Conservation (phyloP, 495 filamentous ascomycete species). For the Astrothelium subdiscretum region DNA sequence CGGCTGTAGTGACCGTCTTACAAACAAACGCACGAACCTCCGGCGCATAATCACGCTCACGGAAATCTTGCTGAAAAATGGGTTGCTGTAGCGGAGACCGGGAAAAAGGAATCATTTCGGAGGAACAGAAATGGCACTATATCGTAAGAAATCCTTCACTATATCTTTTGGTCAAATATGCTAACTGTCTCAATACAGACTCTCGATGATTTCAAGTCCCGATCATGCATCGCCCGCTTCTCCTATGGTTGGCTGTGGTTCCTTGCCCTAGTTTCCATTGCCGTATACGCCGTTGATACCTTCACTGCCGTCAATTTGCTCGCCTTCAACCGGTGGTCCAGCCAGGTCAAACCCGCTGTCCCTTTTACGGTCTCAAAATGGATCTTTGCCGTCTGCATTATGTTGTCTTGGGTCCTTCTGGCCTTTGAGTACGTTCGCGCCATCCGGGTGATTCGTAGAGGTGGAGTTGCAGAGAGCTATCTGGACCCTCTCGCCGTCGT, state of each 20-base stretch:
- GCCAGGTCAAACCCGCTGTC: constrained; percentile 55
- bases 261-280: constrained; percentile 63
- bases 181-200: constrained; percentile 43
- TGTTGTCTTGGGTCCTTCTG: constrained; percentile 70
- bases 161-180: neutral
- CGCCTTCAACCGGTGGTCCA: constrained; percentile 56
- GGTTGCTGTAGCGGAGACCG: constrained; percentile 53
- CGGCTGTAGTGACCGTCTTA: too few relatives aligned
- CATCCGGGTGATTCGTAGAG: constrained; percentile 62
- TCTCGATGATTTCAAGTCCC: constrained; percentile 75
- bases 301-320: constrained; percentile 88
- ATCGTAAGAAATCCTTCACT: constrained; percentile 48
- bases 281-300: constrained; percentile 79
- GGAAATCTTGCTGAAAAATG: constrained; percentile 39
- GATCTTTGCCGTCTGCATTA: constrained; percentile 84
- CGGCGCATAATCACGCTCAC: too few relatives aligned
- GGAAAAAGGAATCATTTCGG: constrained; percentile 51
- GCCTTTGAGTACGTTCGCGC: constrained; percentile 67
- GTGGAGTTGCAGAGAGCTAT: constrained; percentile 82
- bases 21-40: too few relatives aligned
- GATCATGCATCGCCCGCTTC: constrained; percentile 59
- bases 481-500: constrained; percentile 76
- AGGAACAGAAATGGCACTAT: constrained; percentile 91
- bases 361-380: constrained; percentile 63
- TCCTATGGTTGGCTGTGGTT: constrained; percentile 81